Base-by-base conservation (phyloP, 192 early-diverging fungal genomes). In the Diversispora eburnea region DNA sequence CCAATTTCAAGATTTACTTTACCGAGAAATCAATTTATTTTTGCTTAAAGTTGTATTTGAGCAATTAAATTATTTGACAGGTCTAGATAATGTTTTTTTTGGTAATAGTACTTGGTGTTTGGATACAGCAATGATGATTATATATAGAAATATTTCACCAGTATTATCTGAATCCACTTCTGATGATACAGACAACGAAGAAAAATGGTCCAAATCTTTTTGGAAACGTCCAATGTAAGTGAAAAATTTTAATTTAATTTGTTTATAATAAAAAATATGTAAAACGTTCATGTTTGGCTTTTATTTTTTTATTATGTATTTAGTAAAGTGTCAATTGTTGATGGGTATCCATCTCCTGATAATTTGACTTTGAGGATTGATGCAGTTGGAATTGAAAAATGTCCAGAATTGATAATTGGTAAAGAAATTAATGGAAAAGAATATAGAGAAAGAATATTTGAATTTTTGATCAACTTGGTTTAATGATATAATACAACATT, bases 11-110 rank as follows among this genome's bases (percentile, higher is more conserved):
- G 57, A 56, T 19, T 63, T 55, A 9, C 22, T 73, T 61, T 8
- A 4, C 6, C 3, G 72, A 8, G 72, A 73, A 54, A 15, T 73
- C 5, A 61, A n/a, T 48, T 55, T 63, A 52, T 45, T 73, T 10
- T 42, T 73, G n/a, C 33, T 73, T n/a, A 73, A 47, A 73, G 63
- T 73, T 25, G 17, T 73, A 4, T 17, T 51, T 63, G 22, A 64
- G 45, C 15, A 63, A 64, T 48, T 73, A 33, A 63, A 41, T 43
- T 20, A 15, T n/a, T 73, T 73, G 41, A 48, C 60, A 25, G 42
- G 17, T 46, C 20, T 65, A 46, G 47, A 47, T 12, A 43, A 65
- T 47, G 7, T 73, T 39, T 22, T 48, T 19, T n/a, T 19, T 17
- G 45, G 47, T 52, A 60, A 62, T 6, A 60, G 72, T 19, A 64